Conservation (phyloP, 371 early-diverging fungal genomes). For the Blastocladiella emersonii region DNA sequence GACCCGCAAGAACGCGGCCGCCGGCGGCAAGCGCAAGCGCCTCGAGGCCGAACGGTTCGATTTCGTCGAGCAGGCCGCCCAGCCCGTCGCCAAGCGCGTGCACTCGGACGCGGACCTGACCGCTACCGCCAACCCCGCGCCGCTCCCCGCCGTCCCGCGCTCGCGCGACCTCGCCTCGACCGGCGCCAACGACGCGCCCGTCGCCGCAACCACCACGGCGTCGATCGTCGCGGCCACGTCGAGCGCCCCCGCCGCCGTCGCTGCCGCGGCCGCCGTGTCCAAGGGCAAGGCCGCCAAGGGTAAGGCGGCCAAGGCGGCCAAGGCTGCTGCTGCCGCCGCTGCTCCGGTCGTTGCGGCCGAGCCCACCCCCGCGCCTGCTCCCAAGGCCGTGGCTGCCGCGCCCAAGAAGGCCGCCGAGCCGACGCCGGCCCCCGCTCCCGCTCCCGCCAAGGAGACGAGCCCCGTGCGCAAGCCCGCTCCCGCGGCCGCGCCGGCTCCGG, state of each 20-base stretch:
- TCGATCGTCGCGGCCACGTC: not conserved
- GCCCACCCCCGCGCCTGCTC: not conserved
- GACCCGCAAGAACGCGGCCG: not conserved
- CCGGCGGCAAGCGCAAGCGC: not conserved
- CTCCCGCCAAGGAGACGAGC: not conserved
- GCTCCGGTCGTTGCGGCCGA: not conserved
- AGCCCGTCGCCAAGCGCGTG: slow-evolving; percentile 1
- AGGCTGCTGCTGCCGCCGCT: not conserved
- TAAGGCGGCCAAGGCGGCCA: slow-evolving; percentile 15
- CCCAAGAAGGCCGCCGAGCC: not conserved
- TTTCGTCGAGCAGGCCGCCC: not conserved
- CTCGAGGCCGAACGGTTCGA: not conserved
- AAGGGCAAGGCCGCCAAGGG: slow-evolving; percentile 19
- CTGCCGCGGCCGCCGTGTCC: not conserved
- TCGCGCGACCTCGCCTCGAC: not conserved
- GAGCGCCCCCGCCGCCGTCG: not conserved
- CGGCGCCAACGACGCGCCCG: not conserved
- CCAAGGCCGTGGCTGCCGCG: not conserved
- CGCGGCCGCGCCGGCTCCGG: not conserved
- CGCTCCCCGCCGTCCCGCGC: not conserved
- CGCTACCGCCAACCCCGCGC: not conserved
- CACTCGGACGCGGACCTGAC: not conserved
- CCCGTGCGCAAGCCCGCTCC: not conserved
- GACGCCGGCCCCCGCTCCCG: not conserved
- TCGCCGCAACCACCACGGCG: not conserved